Evolutionary conservation across 1,284 basidiomycete species (phyloP).

Genomic region (Earliella scabrosa): DNA sequence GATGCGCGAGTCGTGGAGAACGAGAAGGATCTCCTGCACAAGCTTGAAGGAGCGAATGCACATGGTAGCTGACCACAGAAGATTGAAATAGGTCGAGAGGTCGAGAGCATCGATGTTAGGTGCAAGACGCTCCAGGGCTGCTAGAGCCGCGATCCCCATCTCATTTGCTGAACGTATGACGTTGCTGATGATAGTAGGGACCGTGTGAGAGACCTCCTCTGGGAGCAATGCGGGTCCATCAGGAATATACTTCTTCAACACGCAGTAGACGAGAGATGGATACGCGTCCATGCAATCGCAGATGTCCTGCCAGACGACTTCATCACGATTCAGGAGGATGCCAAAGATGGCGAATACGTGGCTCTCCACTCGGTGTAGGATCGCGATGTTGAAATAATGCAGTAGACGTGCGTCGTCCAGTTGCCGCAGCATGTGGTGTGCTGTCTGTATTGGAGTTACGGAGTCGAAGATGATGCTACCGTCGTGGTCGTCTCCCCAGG

Average conservation of each 20-base stretch:
- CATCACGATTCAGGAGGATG: constrained; percentile 37
- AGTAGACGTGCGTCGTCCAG: constrained; percentile 9
- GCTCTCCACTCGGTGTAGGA: constrained; percentile 54
- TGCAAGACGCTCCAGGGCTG: constrained; percentile 58
- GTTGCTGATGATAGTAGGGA: constrained; percentile 44
- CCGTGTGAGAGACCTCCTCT: constrained; percentile 37
- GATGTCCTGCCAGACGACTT: constrained; percentile 39
- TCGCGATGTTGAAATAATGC: constrained; percentile 31
- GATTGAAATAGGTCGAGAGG: constrained; percentile 49
- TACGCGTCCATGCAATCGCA: constrained; percentile 48
- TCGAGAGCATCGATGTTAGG: constrained; percentile 44
- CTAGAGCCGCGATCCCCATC: constrained; percentile 55
- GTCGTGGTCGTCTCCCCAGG: constrained; percentile 44
- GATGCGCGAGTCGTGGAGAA: constrained; percentile 55
- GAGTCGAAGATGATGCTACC: constrained; percentile 19
- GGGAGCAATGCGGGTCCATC: constrained; percentile 37
- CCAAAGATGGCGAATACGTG: constrained; percentile 58
- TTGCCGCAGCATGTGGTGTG: constrained; percentile 9
- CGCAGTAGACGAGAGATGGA: constrained; percentile 55
- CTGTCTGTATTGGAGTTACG: neutral
- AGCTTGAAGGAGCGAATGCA: constrained; percentile 54
- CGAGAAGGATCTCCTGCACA: constrained; percentile 60
- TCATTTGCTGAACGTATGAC: constrained; percentile 58
- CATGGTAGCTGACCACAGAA: constrained; percentile 53
- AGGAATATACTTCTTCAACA: constrained; percentile 53